These are phyloP conservation scores for Astrephomene gubernaculifera DNA, from an alignment of 139 green algal genomes.

Conservation along the genomic window DNA sequence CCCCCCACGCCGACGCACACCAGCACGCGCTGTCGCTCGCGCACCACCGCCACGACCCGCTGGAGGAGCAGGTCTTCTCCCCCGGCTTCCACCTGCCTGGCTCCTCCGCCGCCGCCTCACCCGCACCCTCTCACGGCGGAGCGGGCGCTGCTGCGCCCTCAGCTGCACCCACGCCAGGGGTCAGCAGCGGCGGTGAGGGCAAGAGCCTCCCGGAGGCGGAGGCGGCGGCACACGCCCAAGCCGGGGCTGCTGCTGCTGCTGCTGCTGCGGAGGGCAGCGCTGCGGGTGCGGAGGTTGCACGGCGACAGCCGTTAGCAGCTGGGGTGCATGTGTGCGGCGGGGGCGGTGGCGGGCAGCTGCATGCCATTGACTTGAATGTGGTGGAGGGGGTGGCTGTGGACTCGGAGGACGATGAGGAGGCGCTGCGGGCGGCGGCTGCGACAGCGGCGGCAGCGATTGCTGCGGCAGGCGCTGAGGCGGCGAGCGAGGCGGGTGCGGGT, in stretches of 20 bases:
- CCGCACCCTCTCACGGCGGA: not conserved
- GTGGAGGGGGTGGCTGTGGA: constrained; percentile 24
- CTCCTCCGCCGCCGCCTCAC: not conserved
- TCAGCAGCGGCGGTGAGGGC: not conserved
- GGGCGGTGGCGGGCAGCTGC: not conserved
- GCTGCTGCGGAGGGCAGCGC: not conserved
- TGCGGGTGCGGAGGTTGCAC: not conserved
- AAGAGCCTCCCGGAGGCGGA: not conserved
- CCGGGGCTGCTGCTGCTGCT: not conserved
- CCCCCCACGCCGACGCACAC: constrained; percentile 1
- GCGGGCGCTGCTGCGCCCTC: not conserved
- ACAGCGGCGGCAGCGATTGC: not conserved
- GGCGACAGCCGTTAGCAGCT: not conserved
- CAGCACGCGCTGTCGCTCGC: not conserved
- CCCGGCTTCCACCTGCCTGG: constrained; percentile 21
- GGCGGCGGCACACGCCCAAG: too few species aligned
- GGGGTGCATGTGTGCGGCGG: too few species aligned
- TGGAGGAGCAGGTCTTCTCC: constrained; percentile 49
- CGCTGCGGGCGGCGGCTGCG: not conserved
- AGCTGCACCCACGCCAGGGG: not conserved
- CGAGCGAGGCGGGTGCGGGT: not conserved
- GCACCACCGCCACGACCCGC: constrained; percentile 22
- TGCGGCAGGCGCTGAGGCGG: not conserved
- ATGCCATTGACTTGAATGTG: constrained; percentile 38
- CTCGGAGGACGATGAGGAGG: constrained; percentile 4